Conservation (phyloP, 768 basidiomycete genomes). For the Mycena galopus region DNA sequence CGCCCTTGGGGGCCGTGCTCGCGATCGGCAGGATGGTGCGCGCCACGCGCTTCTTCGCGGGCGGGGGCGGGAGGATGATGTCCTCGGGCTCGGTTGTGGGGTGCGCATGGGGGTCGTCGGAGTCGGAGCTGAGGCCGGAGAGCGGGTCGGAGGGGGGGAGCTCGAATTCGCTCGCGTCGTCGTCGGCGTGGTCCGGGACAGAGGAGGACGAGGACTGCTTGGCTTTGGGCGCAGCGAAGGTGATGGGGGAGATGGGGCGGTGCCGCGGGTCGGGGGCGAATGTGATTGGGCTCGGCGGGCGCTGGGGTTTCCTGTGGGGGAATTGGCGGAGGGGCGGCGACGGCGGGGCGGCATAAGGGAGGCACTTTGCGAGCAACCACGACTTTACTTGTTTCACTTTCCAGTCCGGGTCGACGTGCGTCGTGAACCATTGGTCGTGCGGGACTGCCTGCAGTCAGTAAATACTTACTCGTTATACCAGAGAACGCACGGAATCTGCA, state of each 20-base stretch:
- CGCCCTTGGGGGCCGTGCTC: slow-evolving; percentile 27
- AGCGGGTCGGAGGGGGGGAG: slow-evolving; percentile 9
- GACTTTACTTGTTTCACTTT: slow-evolving; percentile 74
- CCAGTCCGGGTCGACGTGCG: slow-evolving; percentile 72
- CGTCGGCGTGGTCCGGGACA: too few relatives aligned
- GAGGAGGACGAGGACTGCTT: too few relatives aligned
- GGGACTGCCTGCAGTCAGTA: slow-evolving; percentile 59
- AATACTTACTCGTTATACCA: neutral
- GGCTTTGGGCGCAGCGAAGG: slow-evolving; percentile 50
- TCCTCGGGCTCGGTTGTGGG: slow-evolving; percentile 6
- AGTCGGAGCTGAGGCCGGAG: too few relatives aligned
- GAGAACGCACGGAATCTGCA: slow-evolving; percentile 68
- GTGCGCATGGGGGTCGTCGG: slow-evolving; percentile 11
- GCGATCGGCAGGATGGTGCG: slow-evolving; percentile 10
- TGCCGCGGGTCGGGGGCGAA: slow-evolving; percentile 66
- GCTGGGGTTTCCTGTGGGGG: slow-evolving; percentile 39
- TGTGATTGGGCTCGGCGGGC: slow-evolving; percentile 76
- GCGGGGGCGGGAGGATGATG: neutral
- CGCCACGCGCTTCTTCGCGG: slow-evolving; percentile 29
- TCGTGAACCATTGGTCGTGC: slow-evolving; percentile 84
- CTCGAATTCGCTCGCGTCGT: slow-evolving; percentile 24
- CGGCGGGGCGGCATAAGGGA: slow-evolving; percentile 51
- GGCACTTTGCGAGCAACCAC: slow-evolving; percentile 71
- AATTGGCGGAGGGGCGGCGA: slow-evolving; percentile 26
- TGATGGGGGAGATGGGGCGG: slow-evolving; percentile 58